Conservation (phyloP, 306 rosid genomes). For the Vicia faba region DNA sequence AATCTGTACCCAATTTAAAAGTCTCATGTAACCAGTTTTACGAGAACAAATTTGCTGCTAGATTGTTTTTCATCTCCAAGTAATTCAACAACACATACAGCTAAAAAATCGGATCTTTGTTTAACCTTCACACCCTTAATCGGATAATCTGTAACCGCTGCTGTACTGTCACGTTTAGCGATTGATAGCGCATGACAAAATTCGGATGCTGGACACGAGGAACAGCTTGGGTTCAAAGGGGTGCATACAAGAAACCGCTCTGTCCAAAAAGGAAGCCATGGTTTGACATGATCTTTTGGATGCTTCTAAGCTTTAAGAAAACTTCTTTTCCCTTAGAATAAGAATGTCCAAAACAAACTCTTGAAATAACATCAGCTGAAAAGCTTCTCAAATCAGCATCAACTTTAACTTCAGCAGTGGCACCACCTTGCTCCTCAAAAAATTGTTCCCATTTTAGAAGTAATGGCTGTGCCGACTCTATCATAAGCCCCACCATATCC, state of each 20-base stretch:
- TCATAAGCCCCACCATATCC: constrained; percentile 85
- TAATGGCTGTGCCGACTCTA: constrained; percentile 61
- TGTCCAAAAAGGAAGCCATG: constrained; percentile 66
- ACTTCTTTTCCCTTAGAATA: constrained; percentile 69
- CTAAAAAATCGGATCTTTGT: no score
- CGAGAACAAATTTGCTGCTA: no score
- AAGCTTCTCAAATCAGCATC: constrained; percentile 64
- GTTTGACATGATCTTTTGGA: constrained; percentile 58
- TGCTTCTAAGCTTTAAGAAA: constrained; percentile 74
- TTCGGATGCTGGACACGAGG: no score
- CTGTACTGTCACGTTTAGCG: no score
- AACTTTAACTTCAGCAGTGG: constrained; percentile 60
- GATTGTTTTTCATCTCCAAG: no score
- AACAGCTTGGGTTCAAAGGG: no score
- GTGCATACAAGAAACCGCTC: constrained; percentile 53
- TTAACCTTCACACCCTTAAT: no score
- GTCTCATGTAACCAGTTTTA: no score
- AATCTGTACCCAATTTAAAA: no score
- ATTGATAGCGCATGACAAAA: no score
- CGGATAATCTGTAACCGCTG: no score
- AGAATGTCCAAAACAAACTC: constrained; percentile 90
- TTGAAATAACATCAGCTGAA: constrained; percentile 89
- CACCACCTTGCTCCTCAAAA: constrained; percentile 49
- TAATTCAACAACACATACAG: no score
- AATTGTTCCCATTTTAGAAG: constrained; percentile 62